Percentiles rank a stretch among this genome's conserved stretches.
Evolutionary conservation across 192 early-diverging fungal species (phyloP).

Genomic region (Kickxella alabastrina): DNA sequence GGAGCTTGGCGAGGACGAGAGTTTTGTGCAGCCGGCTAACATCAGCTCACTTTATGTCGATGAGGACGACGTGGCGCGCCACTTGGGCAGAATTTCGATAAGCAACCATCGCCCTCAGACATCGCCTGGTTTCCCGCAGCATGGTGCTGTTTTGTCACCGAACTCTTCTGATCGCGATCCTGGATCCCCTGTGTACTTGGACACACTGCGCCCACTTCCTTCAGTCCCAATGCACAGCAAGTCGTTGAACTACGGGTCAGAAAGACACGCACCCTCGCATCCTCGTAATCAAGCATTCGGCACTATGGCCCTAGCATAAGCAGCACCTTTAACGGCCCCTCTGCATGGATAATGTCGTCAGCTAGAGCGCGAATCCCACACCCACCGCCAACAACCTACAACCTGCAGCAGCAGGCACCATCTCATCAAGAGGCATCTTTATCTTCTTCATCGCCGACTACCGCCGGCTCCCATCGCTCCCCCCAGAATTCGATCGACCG

Average conservation of each 20-base stretch:
- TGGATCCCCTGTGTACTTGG: neutral
- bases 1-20: slow-evolving; percentile 44
- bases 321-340: neutral
- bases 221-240: slow-evolving; percentile 15
- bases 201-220: slow-evolving; percentile 22
- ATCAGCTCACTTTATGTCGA: slow-evolving; percentile 35
- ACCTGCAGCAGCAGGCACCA: slow-evolving; percentile 24
- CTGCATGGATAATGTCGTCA: neutral
- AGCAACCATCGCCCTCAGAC: slow-evolving; percentile 7
- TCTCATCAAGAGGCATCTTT: neutral
- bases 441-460: slow-evolving; percentile 16
- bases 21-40: slow-evolving; percentile 9
- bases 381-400: slow-evolving; percentile 24
- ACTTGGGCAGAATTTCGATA: slow-evolving; percentile 29
- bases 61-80: slow-evolving; percentile 30
- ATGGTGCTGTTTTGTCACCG: slow-evolving; percentile 12
- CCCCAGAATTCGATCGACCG: slow-evolving; percentile 34
- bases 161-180: neutral
- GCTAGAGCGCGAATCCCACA: slow-evolving; percentile 16
- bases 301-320: neutral
- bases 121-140: slow-evolving; percentile 18
- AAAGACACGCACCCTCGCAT: neutral
- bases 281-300: neutral
- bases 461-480: slow-evolving; percentile 39
- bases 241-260: slow-evolving; percentile 21